Conservation (phyloP, 2,329 filamentous ascomycete species). For the Diaporthe vexans region DNA sequence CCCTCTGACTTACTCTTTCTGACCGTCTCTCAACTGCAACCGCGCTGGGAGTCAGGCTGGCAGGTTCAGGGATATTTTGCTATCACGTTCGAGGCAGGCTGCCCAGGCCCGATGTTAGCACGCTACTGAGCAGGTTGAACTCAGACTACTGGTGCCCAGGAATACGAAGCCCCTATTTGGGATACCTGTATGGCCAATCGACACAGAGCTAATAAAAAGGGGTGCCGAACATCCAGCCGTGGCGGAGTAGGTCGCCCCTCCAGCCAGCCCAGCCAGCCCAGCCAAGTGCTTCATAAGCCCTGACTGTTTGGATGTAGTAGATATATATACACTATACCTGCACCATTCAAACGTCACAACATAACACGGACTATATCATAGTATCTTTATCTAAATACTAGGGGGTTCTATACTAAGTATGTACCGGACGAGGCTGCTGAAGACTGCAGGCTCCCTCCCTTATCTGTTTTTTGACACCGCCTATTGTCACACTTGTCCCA, state of each 20-base stretch:
- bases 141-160: conserved; percentile 19
- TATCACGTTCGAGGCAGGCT: conserved; percentile 13
- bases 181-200: conserved; percentile 12
- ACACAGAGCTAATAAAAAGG: conserved; percentile 31
- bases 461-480: neutral
- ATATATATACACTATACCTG: neutral
- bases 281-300: conserved; percentile 20
- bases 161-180: conserved; percentile 33
- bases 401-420: neutral
- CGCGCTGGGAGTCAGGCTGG: neutral
- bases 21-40: neutral
- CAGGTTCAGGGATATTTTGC: neutral
- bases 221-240: conserved; percentile 30
- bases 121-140: conserved; percentile 27
- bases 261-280: neutral
- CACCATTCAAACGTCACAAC: neutral
- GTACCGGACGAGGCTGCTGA: neutral
- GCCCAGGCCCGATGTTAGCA: conserved; percentile 28
- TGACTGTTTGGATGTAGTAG: neutral
- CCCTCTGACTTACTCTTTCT: conserved; percentile 11
- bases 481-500: neutral
- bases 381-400: neutral
- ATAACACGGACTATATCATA: neutral
- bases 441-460: conserved; percentile 5
- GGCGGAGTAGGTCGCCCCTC: neutral